Base-by-base conservation (phyloP, 306 rosid species). In the Dicorynia guianensis region DNA sequence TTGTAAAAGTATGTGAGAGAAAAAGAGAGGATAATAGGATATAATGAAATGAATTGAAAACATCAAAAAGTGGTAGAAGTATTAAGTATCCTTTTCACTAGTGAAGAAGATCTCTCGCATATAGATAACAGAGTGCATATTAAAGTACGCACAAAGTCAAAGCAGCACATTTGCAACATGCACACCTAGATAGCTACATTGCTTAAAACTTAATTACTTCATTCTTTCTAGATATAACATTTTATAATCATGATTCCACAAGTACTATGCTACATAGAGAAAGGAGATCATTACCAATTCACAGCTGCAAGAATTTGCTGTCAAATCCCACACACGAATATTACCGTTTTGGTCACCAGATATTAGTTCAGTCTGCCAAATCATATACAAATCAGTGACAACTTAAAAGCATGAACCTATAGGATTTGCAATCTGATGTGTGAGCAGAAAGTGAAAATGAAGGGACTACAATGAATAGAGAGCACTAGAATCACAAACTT, bases 301-400 rank as follows among this genome's bases (percentile, higher is more conserved):
- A 56, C 99, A 96, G 82, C 99, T 92, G 87, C 99, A 96, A 54
- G 98, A 92, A 79, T 96, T 96, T 66, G 98, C 99, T 14, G 99
- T 96, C 89, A 96, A 89, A 81, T 96, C 99, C 99, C 99, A 96
- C 67, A 96, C 99, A 69, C 98, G 97, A 58, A 96, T 96, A 54
- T 96, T 96, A 69, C 99, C 98, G 82, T 96, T 96, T 82, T 96
- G 98, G 87, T 96, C 99, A 59, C 98, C 99, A 36, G 99, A 96
- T 83, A 96, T 92, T 43, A 96, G 91, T 84, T 96, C 99, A 64
- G 96, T 96, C 99, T 92, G 91, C 79, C 61, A 80, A 73, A 85
- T 55, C 58, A 76, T 67, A 72, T 20, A 34, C 10, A 70, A 58
- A 61, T 42, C 7, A 63, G 58, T 76, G 58, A 85, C 62, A 82